These are phyloP conservation scores for Colletotrichum liaoningense DNA, from an alignment of 2,329 filamentous ascomycete genomes.

Conservation along the genomic window DNA sequence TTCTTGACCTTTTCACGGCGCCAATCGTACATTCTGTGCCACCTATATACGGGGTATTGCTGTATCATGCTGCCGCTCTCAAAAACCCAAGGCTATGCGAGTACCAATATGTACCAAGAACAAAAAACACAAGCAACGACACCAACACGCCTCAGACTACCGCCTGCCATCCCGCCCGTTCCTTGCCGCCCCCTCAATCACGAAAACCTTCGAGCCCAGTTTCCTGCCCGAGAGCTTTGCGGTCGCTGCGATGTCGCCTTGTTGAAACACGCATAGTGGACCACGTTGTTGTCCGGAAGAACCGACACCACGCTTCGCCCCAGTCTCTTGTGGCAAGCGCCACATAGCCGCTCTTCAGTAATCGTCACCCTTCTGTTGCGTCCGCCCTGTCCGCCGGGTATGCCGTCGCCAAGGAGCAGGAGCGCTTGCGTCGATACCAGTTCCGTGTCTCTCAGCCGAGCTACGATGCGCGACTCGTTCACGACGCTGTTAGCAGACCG, in stretches of 20 bases:
- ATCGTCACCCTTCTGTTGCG: slow-evolving; percentile 79
- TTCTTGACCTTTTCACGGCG: slow-evolving; percentile 9
- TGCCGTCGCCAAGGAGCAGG: slow-evolving; percentile 78
- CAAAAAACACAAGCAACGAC: slow-evolving; percentile 10
- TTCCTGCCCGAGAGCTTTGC: slow-evolving; percentile 46
- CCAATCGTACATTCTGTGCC: slow-evolving; percentile 25
- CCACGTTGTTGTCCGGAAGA: slow-evolving; percentile 83
- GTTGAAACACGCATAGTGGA: slow-evolving; percentile 83
- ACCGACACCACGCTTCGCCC: slow-evolving; percentile 93
- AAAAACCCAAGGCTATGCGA: slow-evolving; percentile 37
- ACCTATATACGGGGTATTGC: slow-evolving; percentile 42
- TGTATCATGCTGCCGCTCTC: slow-evolving; percentile 40
- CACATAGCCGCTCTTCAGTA: slow-evolving; percentile 88
- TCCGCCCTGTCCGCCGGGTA: slow-evolving; percentile 62
- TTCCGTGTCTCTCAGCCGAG: slow-evolving; percentile 81
- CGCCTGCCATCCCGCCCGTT: slow-evolving; percentile 2
- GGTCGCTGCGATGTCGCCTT: slow-evolving; percentile 54
- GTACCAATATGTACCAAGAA: slow-evolving; percentile 36
- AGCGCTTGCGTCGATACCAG: slow-evolving; percentile 81
- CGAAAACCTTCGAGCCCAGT: slow-evolving; percentile 51
- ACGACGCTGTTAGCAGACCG: slow-evolving; percentile 85
- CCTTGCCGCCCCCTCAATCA: slow-evolving; percentile 27
- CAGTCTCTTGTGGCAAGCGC: slow-evolving; percentile 92
- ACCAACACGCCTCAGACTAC: slow-evolving; percentile 25
- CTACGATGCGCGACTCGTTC: slow-evolving; percentile 83